Percentiles rank a stretch among this genome's conserved stretches.
Evolutionary conservation across 495 filamentous ascomycete species (phyloP).

Genomic region (Aspergillus nidulans): DNA sequence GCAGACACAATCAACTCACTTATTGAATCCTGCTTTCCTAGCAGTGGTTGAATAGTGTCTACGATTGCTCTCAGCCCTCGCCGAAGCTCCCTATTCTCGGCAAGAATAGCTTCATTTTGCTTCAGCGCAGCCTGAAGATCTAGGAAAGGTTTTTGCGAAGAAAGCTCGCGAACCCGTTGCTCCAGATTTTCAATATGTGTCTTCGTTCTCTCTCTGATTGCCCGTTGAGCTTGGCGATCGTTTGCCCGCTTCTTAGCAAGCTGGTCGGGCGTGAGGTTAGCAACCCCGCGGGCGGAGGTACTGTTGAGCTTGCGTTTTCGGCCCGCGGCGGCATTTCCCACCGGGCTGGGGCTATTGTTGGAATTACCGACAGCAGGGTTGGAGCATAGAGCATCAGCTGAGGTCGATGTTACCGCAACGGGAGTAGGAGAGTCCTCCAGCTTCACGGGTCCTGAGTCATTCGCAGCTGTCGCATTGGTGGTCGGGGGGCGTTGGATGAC

Average conservation of each 20-base stretch:
- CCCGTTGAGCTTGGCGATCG: slow-evolving; percentile 82
- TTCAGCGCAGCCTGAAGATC: slow-evolving; percentile 67
- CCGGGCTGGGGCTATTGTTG: slow-evolving; percentile 20
- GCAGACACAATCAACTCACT: slow-evolving; percentile 16
- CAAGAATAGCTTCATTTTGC: slow-evolving; percentile 64
- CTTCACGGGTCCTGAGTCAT: slow-evolving; percentile 24
- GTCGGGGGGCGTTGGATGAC: slow-evolving; percentile 6
- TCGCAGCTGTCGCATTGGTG: slow-evolving; percentile 1
- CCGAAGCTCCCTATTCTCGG: slow-evolving; percentile 67
- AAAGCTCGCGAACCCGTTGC: slow-evolving; percentile 63
- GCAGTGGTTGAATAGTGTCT: slow-evolving; percentile 60
- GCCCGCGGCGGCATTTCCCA: slow-evolving; percentile 24
- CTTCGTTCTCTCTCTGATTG: slow-evolving; percentile 78
- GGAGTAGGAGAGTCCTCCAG: slow-evolving; percentile 31
- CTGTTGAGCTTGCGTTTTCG: slow-evolving; percentile 48
- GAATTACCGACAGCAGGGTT: not conserved
- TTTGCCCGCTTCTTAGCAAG: slow-evolving; percentile 79
- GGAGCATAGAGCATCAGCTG: slow-evolving; percentile 23
- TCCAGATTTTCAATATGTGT: slow-evolving; percentile 75
- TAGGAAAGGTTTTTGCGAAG: slow-evolving; percentile 70
- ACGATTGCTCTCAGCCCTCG: slow-evolving; percentile 55
- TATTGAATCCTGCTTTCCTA: slow-evolving; percentile 29
- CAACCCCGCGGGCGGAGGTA: slow-evolving; percentile 61
- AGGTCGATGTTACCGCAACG: slow-evolving; percentile 21
- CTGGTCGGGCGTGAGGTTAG: slow-evolving; percentile 68